Conservation (phyloP, 1,284 basidiomycete species). For the Apiotrichum gracile region DNA sequence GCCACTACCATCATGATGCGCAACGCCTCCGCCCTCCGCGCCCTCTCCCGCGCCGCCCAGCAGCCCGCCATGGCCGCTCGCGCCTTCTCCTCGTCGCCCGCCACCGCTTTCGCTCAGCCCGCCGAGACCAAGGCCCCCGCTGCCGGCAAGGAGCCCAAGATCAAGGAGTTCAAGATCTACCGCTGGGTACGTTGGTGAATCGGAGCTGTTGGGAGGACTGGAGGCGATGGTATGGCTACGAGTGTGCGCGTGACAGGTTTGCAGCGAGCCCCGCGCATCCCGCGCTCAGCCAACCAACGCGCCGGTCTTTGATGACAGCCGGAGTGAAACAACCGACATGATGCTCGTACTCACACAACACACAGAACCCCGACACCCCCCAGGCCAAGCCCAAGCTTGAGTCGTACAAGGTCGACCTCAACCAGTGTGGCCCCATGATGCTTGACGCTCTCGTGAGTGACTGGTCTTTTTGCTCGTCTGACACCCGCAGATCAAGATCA, state of each 20-base stretch:
- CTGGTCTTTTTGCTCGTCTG: background rate
- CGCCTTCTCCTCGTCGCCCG: slow-evolving; percentile 31
- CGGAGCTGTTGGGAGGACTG: background rate
- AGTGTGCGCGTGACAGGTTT: background rate
- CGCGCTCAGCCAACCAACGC: too few relatives aligned
- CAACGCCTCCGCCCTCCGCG: slow-evolving; percentile 16
- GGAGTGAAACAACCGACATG: too few relatives aligned
- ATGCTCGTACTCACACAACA: background rate
- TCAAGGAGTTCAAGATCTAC: slow-evolving; percentile 94
- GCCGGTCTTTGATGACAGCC: background rate
- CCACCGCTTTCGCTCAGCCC: slow-evolving; percentile 29
- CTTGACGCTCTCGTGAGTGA: slow-evolving; percentile 51
- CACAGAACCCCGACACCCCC: slow-evolving; percentile 93
- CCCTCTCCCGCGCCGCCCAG: slow-evolving; percentile 7
- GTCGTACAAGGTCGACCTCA: slow-evolving; percentile 87
- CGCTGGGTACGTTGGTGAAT: slow-evolving; percentile 66
- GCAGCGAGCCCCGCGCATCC: background rate
- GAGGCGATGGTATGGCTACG: too few relatives aligned
- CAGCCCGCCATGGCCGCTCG: slow-evolving; percentile 17
- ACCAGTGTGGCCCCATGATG: slow-evolving; percentile 94
- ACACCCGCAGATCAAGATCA: slow-evolving; percentile 81
- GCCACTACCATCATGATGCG: slow-evolving; percentile 18
- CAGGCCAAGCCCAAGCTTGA: slow-evolving; percentile 86
- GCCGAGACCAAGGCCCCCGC: slow-evolving; percentile 25
- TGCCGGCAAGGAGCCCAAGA: slow-evolving; percentile 43